A percentile compares a stretch with the other conserved stretches of the same genome.
Evolutionary conservation across 2,329 filamentous ascomycete genomes (phyloP).

Genomic region (Pezicula neosporulosa): DNA sequence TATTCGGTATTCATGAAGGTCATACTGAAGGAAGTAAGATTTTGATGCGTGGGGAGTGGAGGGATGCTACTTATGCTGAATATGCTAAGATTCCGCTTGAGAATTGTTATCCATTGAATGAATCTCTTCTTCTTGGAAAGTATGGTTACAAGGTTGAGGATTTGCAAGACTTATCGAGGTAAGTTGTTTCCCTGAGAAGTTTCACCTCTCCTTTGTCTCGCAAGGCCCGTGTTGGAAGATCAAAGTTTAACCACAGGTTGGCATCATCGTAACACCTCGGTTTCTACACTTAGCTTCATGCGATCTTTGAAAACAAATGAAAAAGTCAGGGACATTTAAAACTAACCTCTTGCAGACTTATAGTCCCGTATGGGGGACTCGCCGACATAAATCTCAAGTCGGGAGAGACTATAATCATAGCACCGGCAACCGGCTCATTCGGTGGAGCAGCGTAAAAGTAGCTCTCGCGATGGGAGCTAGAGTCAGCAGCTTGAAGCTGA

Average conservation of each 20-base stretch:
- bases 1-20: conserved; percentile 30
- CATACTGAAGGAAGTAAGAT: conserved; percentile 17
- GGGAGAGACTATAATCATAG: conserved; percentile 41
- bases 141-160: no score
- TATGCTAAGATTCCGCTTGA: conserved; percentile 33
- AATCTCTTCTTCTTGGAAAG: conserved; percentile 21
- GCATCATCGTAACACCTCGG: no score
- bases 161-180: no score
- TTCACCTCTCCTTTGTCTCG: no score
- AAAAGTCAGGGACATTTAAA: no score
- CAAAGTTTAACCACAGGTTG: no score
- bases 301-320: no score
- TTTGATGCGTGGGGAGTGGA: conserved; percentile 30
- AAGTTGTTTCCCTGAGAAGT: no score
- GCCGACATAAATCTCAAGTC: conserved; percentile 33
- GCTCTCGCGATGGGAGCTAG: conserved; percentile 43
- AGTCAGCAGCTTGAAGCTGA: conserved; percentile 37
- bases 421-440: conserved; percentile 41
- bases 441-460: conserved; percentile 37
- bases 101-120: conserved; percentile 31
- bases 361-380: conserved; percentile 11
- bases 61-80: conserved; percentile 30
- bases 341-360: neutral
- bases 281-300: no score
- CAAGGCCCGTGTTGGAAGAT: no score